Base-by-base conservation (phyloP, 345 rosid genomes). In the Eutrema japonicum region DNA sequence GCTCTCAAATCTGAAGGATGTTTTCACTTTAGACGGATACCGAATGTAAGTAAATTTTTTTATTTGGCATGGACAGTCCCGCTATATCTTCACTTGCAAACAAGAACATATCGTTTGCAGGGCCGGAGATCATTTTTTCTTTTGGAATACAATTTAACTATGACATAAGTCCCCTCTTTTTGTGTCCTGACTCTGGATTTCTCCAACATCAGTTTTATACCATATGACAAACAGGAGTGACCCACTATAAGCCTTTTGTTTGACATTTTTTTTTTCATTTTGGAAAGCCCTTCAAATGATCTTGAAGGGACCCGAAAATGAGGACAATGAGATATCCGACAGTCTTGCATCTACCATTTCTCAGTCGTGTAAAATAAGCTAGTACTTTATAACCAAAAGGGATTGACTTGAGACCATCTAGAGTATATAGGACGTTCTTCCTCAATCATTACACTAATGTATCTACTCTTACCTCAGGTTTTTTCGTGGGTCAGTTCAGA, bases 401-500 rank as follows among this genome's bases (percentile, higher is more conserved):
- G 54, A 32, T 32, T 43, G 38, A 64, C 38, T 45, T 43, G 70
- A 63, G 33, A 36, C n/a, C 32, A 54, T 45, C 5, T 47, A 48
- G 45, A 72, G 58, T 5, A 10, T 48, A 49, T 52, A 45, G 8
- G 3, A 48, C 12, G 12, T 49, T 58, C 8, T 66, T 59, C 49
- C 41, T 46, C 29, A 69, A 63, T 52, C 26, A 61, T 45, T 18
- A 30, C 53, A 40, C 33, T 70, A 41, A 48, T 38, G 14, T 70
- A 22, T 54, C 42, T 49, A 32, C 49, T 57, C 47, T 56, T 57
- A 22, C 83, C 60, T 37, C 78, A 95, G 96, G 98, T 92, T 92
- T 83, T 86, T 79, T 45, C 94, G 98, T 55, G 89, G 90, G 26
- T 75, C 91, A 64, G 98, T 90, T 64, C 90, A 95, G 83, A 95